Conservation (phyloP, 2,329 filamentous ascomycete genomes). For the Colletotrichum ledebouriae region DNA sequence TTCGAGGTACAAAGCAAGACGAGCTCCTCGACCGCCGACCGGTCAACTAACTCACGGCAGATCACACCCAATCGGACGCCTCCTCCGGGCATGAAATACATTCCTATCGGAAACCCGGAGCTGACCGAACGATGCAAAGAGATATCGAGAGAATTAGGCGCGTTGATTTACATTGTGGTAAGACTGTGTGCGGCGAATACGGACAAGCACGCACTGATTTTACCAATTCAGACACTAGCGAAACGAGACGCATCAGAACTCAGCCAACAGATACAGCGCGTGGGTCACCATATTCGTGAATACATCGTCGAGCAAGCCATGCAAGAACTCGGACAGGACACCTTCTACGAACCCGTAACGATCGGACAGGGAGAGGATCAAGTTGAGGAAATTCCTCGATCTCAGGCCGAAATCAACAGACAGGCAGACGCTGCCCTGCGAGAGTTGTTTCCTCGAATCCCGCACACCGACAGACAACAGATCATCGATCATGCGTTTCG, state of each 20-base stretch:
- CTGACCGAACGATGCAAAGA: slow-evolving; percentile 74
- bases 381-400: slow-evolving; percentile 69
- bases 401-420: slow-evolving; percentile 70
- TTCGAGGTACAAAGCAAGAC: slow-evolving; percentile 63
- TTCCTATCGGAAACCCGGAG: slow-evolving; percentile 72
- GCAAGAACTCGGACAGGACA: slow-evolving; percentile 41
- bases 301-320: slow-evolving; percentile 70
- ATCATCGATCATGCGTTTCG: slow-evolving; percentile 75
- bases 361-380: slow-evolving; percentile 37
- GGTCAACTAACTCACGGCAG: slow-evolving; percentile 52
- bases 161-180: slow-evolving; percentile 77
- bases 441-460: slow-evolving; percentile 75
- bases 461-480: slow-evolving; percentile 72
- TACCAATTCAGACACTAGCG: slow-evolving; percentile 20
- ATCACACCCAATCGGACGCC: slow-evolving; percentile 65
- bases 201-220: background rate
- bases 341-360: slow-evolving; percentile 42
- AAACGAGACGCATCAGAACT: slow-evolving; percentile 53
- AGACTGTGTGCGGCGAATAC: slow-evolving; percentile 43
- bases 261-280: slow-evolving; percentile 68
- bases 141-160: slow-evolving; percentile 71
- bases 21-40: background rate
- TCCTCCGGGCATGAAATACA: slow-evolving; percentile 73
- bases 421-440: slow-evolving; percentile 73
- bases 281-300: slow-evolving; percentile 72